phyloP scores from a whole-genome alignment of 2,329 filamentous ascomycete species.

The Juglanconis sp. region DNA sequence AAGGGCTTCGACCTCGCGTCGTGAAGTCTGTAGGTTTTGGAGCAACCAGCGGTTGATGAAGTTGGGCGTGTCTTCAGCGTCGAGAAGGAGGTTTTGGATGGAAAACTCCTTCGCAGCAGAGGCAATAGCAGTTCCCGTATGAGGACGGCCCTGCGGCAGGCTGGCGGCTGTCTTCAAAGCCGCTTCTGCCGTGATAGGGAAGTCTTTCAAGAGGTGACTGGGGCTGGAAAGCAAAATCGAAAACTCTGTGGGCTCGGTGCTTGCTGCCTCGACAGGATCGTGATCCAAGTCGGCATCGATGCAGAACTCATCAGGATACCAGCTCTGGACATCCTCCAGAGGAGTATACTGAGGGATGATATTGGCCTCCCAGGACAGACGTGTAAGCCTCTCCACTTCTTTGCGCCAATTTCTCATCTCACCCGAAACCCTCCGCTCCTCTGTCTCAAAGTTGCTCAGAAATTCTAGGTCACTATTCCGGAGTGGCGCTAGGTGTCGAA shows the following conservation, averaged over 20 bases:
- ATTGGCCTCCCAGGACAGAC: constrained; percentile 38
- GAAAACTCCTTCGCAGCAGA: constrained; percentile 46
- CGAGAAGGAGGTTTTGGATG: constrained; percentile 41
- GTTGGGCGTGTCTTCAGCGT: constrained; percentile 37
- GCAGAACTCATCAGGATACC: constrained; percentile 40
- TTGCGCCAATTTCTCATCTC: constrained; percentile 33
- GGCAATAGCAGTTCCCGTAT: constrained; percentile 32
- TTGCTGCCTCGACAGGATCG: not conserved
- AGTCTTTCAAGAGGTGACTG: constrained; percentile 37
- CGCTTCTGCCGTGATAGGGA: constrained; percentile 38
- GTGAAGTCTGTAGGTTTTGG: constrained; percentile 45
- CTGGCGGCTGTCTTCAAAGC: constrained; percentile 38
- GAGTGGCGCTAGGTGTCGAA: constrained; percentile 9
- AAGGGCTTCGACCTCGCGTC: constrained; percentile 43
- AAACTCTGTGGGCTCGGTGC: constrained; percentile 26
- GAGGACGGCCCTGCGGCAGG: constrained; percentile 34
- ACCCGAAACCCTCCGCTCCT: constrained; percentile 31
- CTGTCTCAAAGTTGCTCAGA: constrained; percentile 37
- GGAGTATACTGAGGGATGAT: constrained; percentile 42
- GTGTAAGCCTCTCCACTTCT: constrained; percentile 33
- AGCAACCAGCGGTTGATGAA: constrained; percentile 53
- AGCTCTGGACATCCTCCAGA: constrained; percentile 35
- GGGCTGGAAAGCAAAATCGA: constrained; percentile 47
- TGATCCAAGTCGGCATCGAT: constrained; percentile 29
- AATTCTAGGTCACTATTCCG: constrained; percentile 37